phyloP scores from a whole-genome alignment of 495 filamentous ascomycete species.

The Podospora pseudoanserina region DNA sequence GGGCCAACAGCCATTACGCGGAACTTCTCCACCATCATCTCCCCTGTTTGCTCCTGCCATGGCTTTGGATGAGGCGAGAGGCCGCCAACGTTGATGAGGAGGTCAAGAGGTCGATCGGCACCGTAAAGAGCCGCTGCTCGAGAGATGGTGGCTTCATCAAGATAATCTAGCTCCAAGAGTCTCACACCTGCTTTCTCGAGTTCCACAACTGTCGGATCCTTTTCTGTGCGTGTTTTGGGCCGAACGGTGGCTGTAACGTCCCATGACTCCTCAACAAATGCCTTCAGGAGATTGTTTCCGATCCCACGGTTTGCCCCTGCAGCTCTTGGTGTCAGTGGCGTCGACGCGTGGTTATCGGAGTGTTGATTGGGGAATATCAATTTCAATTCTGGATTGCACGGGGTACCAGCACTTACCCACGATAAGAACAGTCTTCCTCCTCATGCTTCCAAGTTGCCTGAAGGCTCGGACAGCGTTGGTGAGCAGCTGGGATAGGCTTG shows the following conservation, averaged over 20 bases:
- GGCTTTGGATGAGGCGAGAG: background rate
- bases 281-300: background rate
- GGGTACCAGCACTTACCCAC: too few relatives aligned
- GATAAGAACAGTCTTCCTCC: too few relatives aligned
- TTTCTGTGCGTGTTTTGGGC: background rate
- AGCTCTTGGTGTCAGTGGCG: too few relatives aligned
- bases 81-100: conserved; percentile 1
- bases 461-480: too few relatives aligned
- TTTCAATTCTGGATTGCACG: too few relatives aligned
- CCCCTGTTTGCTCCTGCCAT: background rate
- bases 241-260: background rate
- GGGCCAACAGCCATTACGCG: conserved; percentile 1
- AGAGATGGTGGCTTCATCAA: background rate
- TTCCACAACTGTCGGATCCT: background rate
- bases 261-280: background rate
- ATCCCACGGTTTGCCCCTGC: background rate
- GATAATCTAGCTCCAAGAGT: background rate
- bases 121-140: background rate
- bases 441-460: too few relatives aligned
- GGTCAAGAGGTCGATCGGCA: background rate
- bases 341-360: too few relatives aligned
- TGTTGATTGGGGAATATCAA: too few relatives aligned
- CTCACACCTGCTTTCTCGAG: background rate
- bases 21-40: conserved; percentile 1
- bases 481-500: too few relatives aligned